These are phyloP conservation scores for Didymellaceae sp. DNA, from an alignment of 2,329 filamentous ascomycete genomes.

Conservation along the genomic window DNA sequence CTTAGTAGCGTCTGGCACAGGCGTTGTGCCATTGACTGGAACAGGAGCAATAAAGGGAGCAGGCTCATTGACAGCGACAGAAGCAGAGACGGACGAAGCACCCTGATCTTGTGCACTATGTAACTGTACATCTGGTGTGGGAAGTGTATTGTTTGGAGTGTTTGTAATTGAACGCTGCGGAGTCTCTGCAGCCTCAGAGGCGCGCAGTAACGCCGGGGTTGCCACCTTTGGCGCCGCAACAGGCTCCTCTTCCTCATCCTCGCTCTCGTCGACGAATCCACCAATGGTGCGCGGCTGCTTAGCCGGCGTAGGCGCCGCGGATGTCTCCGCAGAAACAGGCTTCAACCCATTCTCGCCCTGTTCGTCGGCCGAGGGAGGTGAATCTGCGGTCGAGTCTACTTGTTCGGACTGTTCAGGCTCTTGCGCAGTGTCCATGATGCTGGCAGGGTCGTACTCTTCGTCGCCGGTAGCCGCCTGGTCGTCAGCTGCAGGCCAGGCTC, in stretches of 20 bases:
- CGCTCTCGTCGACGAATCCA: constrained; percentile 69
- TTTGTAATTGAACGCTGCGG: constrained; percentile 62
- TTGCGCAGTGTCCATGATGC: constrained; percentile 21
- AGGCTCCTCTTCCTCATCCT: constrained; percentile 60
- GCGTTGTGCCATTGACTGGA: constrained; percentile 54
- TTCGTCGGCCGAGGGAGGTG: constrained; percentile 28
- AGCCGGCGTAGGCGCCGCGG: constrained; percentile 39
- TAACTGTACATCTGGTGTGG: constrained; percentile 66
- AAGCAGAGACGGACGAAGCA: constrained; percentile 48
- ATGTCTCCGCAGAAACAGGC: constrained; percentile 32
- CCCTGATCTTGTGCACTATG: constrained; percentile 63
- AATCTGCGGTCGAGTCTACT: constrained; percentile 37
- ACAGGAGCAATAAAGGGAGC: constrained; percentile 59
- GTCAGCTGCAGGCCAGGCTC: constrained; percentile 47
- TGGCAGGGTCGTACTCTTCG: constrained; percentile 50
- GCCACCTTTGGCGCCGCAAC: constrained; percentile 57
- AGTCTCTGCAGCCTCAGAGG: constrained; percentile 56
- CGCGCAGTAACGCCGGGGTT: constrained; percentile 57
- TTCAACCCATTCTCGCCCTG: constrained; percentile 34
- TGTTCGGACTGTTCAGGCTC: constrained; percentile 28
- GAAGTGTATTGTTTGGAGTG: constrained; percentile 62
- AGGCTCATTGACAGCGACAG: constrained; percentile 51
- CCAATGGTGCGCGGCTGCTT: constrained; percentile 62
- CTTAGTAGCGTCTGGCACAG: constrained; percentile 47
- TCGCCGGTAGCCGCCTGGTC: constrained; percentile 53